A percentile compares a stretch with the other conserved stretches of the same genome.
These are phyloP conservation scores for Claviceps digitariae DNA, from an alignment of 2,329 filamentous ascomycete genomes.

Conservation along the genomic window DNA sequence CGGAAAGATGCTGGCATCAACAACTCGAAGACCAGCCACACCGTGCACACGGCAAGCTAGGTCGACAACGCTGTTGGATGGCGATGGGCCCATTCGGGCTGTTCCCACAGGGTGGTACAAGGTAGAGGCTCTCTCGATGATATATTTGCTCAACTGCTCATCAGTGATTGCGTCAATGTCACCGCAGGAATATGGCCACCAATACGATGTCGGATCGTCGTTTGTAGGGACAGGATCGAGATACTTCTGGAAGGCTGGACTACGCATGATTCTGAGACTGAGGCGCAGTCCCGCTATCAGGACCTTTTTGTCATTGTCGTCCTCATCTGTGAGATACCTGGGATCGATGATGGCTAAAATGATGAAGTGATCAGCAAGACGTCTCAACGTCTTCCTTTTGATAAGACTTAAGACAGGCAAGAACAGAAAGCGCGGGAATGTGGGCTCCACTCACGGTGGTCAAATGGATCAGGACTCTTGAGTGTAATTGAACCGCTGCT, in stretches of 20 bases:
- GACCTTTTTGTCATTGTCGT: slow-evolving; percentile 10
- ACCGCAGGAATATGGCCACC: slow-evolving; percentile 11
- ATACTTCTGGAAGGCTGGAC: slow-evolving; percentile 6
- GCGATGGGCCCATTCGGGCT: slow-evolving; percentile 9
- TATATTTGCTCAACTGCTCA: slow-evolving; percentile 8
- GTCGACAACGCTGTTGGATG: slow-evolving; percentile 24
- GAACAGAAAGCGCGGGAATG: not conserved
- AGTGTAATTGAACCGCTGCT: slow-evolving; percentile 9
- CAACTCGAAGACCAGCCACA: slow-evolving; percentile 37
- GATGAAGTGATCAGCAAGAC: not conserved
- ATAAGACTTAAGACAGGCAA: not conserved
- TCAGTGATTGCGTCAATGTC: slow-evolving; percentile 9
- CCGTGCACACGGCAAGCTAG: slow-evolving; percentile 39
- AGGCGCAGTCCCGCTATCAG: slow-evolving; percentile 9
- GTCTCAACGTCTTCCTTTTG: not conserved
- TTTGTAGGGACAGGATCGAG: slow-evolving; percentile 7
- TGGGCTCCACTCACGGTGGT: slow-evolving; percentile 8
- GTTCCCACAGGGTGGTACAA: slow-evolving; percentile 10
- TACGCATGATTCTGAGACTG: slow-evolving; percentile 8
- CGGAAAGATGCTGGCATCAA: slow-evolving; percentile 43
- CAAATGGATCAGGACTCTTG: slow-evolving; percentile 8
- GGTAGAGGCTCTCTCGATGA: slow-evolving; percentile 9
- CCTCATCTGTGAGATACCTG: slow-evolving; percentile 9
- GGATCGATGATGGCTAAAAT: slow-evolving; percentile 10
- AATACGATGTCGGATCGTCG: slow-evolving; percentile 8